phyloP scores from a whole-genome alignment of 163 green algal genomes.

The Trebouxia gelatinosa region DNA sequence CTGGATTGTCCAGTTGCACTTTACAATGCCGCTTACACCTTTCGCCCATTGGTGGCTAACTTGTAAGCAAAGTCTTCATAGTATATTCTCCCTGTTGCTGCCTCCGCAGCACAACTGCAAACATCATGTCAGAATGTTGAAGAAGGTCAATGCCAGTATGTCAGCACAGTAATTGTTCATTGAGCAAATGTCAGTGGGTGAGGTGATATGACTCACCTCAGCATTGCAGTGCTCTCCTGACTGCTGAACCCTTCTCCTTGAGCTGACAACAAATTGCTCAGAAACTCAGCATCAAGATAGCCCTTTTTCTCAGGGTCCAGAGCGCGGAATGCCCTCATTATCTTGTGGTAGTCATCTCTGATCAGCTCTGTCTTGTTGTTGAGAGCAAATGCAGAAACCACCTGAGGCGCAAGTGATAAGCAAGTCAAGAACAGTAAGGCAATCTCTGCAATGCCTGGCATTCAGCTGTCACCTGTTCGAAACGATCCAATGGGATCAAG shows the following conservation, averaged over 20 bases:
- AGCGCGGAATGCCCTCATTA: slow-evolving; percentile 60
- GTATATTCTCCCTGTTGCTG: slow-evolving; percentile 8
- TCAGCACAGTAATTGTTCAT: neutral
- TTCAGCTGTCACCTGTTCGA: slow-evolving; percentile 21
- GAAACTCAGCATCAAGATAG: slow-evolving; percentile 53
- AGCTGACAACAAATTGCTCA: slow-evolving; percentile 31
- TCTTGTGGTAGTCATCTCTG: slow-evolving; percentile 59
- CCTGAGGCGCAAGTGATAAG: slow-evolving; percentile 28
- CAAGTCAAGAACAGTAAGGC: neutral
- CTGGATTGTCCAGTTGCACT: too few relatives aligned
- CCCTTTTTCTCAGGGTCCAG: slow-evolving; percentile 58
- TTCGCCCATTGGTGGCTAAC: slow-evolving; percentile 22
- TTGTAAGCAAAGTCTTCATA: slow-evolving; percentile 26
- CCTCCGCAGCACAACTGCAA: slow-evolving; percentile 25
- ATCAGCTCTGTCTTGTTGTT: slow-evolving; percentile 46
- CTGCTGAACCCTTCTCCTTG: slow-evolving; percentile 18
- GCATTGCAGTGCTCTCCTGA: slow-evolving; percentile 11
- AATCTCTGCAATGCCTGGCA: neutral
- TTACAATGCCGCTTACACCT: slow-evolving; percentile 4
- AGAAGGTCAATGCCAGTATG: neutral
- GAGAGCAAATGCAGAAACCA: slow-evolving; percentile 51
- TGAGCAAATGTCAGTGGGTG: neutral
- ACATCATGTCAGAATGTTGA: neutral
- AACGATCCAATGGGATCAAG: slow-evolving; percentile 29
- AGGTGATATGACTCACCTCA: neutral